Evolutionary conservation across 805 yeast species (phyloP), one percentile per base, ranked within the genome.

Genomic region (Candida morakotiae): DNA sequence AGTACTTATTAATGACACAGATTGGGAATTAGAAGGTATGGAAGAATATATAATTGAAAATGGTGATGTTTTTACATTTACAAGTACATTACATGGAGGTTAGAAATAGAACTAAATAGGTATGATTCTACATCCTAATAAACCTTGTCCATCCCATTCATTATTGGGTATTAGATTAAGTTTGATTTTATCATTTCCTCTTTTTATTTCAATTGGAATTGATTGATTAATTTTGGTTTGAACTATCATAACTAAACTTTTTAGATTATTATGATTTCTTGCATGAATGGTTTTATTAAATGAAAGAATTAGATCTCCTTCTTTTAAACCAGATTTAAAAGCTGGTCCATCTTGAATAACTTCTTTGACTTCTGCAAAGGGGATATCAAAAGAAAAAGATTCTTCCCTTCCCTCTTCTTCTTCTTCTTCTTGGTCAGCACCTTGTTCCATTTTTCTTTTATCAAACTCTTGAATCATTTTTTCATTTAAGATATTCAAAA

Each of bases 61-160:
- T 33, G 81, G 84, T 9, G 98, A 91, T 58, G 69, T 77, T 16
- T 73, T 91, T 27, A 79, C 94, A 2, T 91, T 91, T 52, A 91
- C 97, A 1, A 84, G 95, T 28, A 93, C 98, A 3, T 66, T 91
- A 43, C 98, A 91, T 51, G 98, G 98, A 4, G 98, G 98, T 32
- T 91, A 55, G n/a, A n/a, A n/a, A n/a, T n/a, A n/a, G n/a, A 52
- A 9, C 10, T 55, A 71, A 22, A 72, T 32, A 32, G 71, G 73
- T 16, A 64, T 62, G 25, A 83, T 48, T 43, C 72, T 75, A 56
- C 88, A 83, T 1, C 91, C 91, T 23, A 83, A 56, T n/a, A 79
- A 45, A 2, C 91, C 89, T 24, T 62, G 60, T 6, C 91, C 91
- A 29, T 62, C 64, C 89, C 89, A 84, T 11, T 61, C 55, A 4